A percentile compares a stretch with the other conserved stretches of the same genome.
Evolutionary conservation across 2,329 filamentous ascomycete species (phyloP).

Genomic region (Colletotrichum eremochloae): DNA sequence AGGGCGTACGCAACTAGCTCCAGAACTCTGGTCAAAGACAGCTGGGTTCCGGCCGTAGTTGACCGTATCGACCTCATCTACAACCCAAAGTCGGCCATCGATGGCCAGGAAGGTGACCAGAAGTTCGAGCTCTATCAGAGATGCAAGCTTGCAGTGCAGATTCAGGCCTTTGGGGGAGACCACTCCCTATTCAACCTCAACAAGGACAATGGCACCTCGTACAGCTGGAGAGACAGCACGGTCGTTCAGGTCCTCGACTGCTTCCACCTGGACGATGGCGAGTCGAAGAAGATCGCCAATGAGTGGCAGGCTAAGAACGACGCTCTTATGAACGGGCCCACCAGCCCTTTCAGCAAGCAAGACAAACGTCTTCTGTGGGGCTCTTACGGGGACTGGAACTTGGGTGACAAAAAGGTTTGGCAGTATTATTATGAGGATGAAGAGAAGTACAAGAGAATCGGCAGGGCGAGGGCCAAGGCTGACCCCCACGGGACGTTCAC

Average conservation of each 20-base stretch:
- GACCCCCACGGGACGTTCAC: conserved; percentile 55
- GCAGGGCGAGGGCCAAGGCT: conserved; percentile 47
- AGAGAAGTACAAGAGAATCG: conserved; percentile 52
- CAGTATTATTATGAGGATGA: conserved; percentile 51
- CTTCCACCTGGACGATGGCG: background rate
- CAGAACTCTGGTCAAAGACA: background rate
- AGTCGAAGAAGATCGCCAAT: background rate
- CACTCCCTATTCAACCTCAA: conserved; percentile 58
- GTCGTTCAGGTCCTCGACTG: background rate
- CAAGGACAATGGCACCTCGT: conserved; percentile 49
- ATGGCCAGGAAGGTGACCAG: background rate
- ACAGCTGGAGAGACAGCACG: background rate
- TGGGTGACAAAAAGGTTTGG: conserved; percentile 50
- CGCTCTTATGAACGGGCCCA: background rate
- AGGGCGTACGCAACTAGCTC: conserved; percentile 58
- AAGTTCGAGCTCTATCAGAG: conserved; percentile 15
- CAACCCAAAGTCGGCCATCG: background rate
- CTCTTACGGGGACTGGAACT: conserved; percentile 38
- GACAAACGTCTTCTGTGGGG: background rate
- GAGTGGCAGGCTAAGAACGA: background rate
- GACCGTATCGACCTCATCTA: background rate
- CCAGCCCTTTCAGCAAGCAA: background rate
- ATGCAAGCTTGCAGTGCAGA: conserved; percentile 59
- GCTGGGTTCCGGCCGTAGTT: background rate
- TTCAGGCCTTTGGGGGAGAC: conserved; percentile 60